phyloP scores from a whole-genome alignment of 768 basidiomycete species.

The Podaxis rugospora region DNA sequence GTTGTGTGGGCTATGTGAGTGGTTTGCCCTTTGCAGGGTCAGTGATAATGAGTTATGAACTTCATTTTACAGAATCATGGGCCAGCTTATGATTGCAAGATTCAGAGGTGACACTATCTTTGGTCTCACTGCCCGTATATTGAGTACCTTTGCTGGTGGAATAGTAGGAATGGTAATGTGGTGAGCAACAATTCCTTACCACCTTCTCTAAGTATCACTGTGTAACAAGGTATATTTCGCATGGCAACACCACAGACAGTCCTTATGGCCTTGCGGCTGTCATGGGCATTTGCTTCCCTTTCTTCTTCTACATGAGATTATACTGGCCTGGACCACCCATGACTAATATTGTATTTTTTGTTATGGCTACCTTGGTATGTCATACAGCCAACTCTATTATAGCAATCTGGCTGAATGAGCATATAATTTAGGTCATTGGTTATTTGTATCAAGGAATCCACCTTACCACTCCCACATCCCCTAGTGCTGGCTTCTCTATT shows the following conservation, averaged over 20 bases:
- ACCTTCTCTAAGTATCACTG: neutral
- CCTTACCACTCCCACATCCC: constrained; percentile 40
- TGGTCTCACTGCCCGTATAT: constrained; percentile 54
- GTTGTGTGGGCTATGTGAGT: constrained; percentile 71
- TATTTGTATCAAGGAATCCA: constrained; percentile 69
- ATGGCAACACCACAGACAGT: constrained; percentile 55
- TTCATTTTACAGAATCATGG: constrained; percentile 55
- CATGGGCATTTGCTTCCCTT: constrained; percentile 64
- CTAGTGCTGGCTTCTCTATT: constrained; percentile 59
- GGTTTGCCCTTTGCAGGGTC: neutral
- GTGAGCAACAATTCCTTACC: constrained; percentile 31
- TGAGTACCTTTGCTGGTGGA: constrained; percentile 64
- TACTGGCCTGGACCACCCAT: constrained; percentile 74
- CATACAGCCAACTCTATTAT: neutral
- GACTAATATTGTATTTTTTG: constrained; percentile 65
- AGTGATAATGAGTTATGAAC: neutral
- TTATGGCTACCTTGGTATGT: constrained; percentile 57
- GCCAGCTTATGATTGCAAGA: constrained; percentile 63
- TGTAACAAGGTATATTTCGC: constrained; percentile 59
- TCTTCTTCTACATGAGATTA: constrained; percentile 65
- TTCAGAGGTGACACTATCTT: constrained; percentile 77
- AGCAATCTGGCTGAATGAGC: neutral
- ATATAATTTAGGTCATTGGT: constrained; percentile 50
- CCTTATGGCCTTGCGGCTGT: constrained; percentile 69
- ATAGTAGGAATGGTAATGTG: constrained; percentile 62